phyloP scores from a whole-genome alignment of 2,329 filamentous ascomycete species.

The Alternaria brassicae region DNA sequence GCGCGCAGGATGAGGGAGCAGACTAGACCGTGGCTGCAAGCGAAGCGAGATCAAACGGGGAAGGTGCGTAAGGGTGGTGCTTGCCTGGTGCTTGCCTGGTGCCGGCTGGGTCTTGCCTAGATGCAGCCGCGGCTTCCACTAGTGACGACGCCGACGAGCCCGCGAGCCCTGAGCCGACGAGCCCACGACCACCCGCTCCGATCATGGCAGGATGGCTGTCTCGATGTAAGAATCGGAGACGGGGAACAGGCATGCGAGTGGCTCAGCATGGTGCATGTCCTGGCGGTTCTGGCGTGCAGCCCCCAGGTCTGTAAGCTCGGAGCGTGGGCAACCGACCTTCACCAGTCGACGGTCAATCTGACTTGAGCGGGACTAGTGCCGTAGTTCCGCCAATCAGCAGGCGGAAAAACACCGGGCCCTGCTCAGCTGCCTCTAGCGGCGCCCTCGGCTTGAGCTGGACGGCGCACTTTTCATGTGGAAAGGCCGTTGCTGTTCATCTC shows the following conservation, averaged over 20 bases:
- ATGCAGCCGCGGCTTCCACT: constrained; percentile 15
- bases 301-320: background rate
- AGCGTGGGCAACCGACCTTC: constrained; percentile 6
- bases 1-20: constrained; percentile 5
- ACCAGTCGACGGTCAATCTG: constrained; percentile 17
- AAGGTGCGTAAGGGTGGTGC: constrained; percentile 19
- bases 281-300: background rate
- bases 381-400: background rate
- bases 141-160: background rate
- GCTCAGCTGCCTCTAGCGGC: constrained; percentile 14
- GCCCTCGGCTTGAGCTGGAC: constrained; percentile 13
- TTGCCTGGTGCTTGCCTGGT: constrained; percentile 13
- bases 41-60: constrained; percentile 25
- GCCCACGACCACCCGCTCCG: background rate
- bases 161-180: no score
- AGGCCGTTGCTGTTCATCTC: constrained; percentile 20
- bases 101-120: constrained; percentile 7
- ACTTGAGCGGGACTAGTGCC: constrained; percentile 15
- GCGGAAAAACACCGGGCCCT: background rate
- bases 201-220: no score
- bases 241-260: background rate
- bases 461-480: constrained; percentile 17
- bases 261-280: background rate
- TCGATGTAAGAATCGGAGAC: no score
- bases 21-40: constrained; percentile 19